Base-by-base conservation (phyloP, 805 yeast genomes). In the Candida argentea region DNA sequence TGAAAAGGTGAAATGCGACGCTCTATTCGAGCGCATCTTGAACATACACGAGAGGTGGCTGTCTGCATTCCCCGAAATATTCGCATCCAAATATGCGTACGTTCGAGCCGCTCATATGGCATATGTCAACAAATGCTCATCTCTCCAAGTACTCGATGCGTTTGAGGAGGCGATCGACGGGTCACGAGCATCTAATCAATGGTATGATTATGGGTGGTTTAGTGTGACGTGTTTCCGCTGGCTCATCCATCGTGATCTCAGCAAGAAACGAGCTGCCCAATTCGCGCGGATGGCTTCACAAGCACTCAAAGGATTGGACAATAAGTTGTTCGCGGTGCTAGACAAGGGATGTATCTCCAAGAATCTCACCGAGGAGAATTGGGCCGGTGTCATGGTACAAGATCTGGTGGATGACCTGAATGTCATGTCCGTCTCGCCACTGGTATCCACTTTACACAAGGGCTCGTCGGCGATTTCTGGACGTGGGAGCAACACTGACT, bases 121-220 rank as follows among this genome's bases (percentile, higher is more conserved):
- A 6, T 39, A 43, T 3, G 38, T 40, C 4, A 34, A 33, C 3
- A 20, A 19, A 0, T 14, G 19, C 2, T 40, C 60, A 4, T 54
- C 55, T 12, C 38, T 70, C 13, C 59, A 51, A 14, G 48, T 58
- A 3, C 39, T 70, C 6, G 74, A 69, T 33, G 35, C 46, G 11
- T 70, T 60, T 38, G 70, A 66, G 29, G 58, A 50, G 14, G 65
- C 73, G 0, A 50, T 67, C n/a, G 61, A 55, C n/a, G 28, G 34
- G 4, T 63, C 69, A 1, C 40, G 44, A 5, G 35, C 36, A n/a
- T 33, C 42, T 20, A 48, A 50, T 7, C 39, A 49, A 12, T 43
- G 52, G 38, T 45, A 52, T 16, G 70, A 66, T 27, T 52, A 51
- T 5, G 71, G 65, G 2, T 32, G 57, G 27, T 54, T 55, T 5